Base-by-base conservation (phyloP, 345 rosid species). In the Eucalyptus globulus region DNA sequence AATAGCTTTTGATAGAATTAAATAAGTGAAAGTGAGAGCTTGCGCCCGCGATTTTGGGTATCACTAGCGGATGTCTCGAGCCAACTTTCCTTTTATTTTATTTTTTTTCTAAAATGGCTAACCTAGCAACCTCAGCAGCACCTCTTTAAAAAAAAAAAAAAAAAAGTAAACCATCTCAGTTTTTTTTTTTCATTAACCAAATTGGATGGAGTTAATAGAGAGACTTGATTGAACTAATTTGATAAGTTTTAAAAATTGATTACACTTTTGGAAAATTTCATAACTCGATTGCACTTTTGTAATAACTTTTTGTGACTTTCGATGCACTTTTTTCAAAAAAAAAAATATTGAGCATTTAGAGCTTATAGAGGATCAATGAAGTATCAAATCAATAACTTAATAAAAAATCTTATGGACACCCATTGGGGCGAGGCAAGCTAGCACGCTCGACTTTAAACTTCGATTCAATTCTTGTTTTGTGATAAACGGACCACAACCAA, bases 41-140 rank as follows among this genome's bases (percentile, higher is more conserved):
- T 95, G 95, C 99, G 87, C 89, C 80, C 54, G 95, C 89, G 90
- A 91, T 89, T 94, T 95, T 97, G 24, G 99, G 98, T 88, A 95
- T 94, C 91, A 97, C 97, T 44, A 97, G 91, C 72, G 95, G 93
- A 92, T 97, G 99, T 92, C 99, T 93, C 90, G 95, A 90, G 76
- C 99, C 98, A 92, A 96, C 95, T 90, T 95, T 9, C 47, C 11
- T 45, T 45, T 45, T 8, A 8, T 45, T 45, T 45, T 45, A 8
- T 45, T 45, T 45, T 45, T 8, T 45, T 45, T 45, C 49, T 47
- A 47, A 47, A 47, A 47, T 44, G 49, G 49, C 49, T 47, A 9
- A 47, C 12, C 49, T 47, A 47, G 49, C 49, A 47, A 47, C 49
- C 49, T 56, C 62, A 9, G 11, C 13, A 56, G 29, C 13, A 24